Evolutionary conservation across 768 basidiomycete genomes (phyloP), one percentile per base, ranked within the genome.

Genomic region (Porphyrellus cyaneotinctus): DNA sequence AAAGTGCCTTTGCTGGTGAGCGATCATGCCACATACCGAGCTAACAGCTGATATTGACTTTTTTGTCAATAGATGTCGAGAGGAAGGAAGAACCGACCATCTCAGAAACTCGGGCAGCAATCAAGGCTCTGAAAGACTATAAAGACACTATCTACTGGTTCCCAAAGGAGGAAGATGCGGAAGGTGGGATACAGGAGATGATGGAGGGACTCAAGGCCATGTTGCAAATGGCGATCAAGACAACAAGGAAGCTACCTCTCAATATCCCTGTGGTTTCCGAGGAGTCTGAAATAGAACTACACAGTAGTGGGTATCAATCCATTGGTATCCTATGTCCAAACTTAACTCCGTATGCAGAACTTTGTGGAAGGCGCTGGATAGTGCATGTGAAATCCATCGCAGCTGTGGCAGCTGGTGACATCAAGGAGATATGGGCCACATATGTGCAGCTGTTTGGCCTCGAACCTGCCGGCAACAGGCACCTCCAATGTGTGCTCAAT

Each of bases 351-450:
- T 20, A 20, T 6, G 10, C 33, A 46, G 45, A 35, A 17, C 22
- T 17, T 35, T 24, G 33, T 7, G 46, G 46, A 13, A 47, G 7
- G 23, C 46, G 35, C 6, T 24, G 33, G 1, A 10, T 47, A 15
- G 42, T 42, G 2, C 39, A 32, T 7, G 49, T 51, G 6, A 51
- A 36, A 39, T 0, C 33, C 1, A 47, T 55, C 5, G 6, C 26
- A 4, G 54, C 41, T 1, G 45, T 45, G 8, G 49, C 49, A 0
- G 14, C 45, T 23, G 45, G 49, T 17, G 49, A 55, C 28, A 31
- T 55, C 3, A 49, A 55, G 6, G 54, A 55, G 23, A 55, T 55
- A 6, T 55, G 54, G 54, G 38, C 49, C 3, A 47, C 49, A 1
- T 55, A 55, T 6, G 22, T 51, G 1, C 45, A 55, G 6, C 20